Conservation (phyloP, 2,329 filamentous ascomycete genomes). For the Apiospora saccharicola region DNA sequence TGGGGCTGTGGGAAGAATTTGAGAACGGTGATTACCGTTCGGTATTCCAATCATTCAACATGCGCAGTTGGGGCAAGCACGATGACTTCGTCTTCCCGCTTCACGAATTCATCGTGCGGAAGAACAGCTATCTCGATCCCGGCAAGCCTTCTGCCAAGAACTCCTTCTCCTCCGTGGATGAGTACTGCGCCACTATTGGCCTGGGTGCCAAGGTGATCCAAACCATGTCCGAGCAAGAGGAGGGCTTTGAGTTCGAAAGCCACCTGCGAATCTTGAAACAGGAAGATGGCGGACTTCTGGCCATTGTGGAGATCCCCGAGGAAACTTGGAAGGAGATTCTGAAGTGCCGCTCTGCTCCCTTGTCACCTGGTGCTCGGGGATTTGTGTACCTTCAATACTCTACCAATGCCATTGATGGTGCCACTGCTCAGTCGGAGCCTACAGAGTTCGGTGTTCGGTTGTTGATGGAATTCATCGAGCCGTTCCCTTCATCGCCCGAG, state of each 20-base stretch:
- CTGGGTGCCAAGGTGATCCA: conserved; percentile 5
- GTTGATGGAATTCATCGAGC: background rate
- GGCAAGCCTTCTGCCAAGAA: background rate
- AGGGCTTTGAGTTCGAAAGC: background rate
- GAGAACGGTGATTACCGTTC: too few species aligned
- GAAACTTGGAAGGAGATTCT: background rate
- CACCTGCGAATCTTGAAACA: background rate
- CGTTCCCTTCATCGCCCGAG: background rate
- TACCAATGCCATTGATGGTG: background rate
- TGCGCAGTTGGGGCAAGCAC: too few species aligned
- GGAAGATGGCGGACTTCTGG: background rate
- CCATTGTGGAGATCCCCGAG: background rate
- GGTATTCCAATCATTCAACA: too few species aligned
- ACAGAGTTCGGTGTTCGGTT: background rate
- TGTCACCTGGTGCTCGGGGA: background rate
- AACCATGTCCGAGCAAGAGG: background rate
- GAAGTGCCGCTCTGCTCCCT: background rate
- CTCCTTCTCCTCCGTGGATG: background rate
- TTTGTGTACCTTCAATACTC: background rate
- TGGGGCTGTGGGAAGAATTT: background rate
- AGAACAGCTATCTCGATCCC: background rate
- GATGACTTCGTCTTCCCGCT: too few species aligned
- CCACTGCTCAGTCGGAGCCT: background rate
- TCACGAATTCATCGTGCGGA: background rate
- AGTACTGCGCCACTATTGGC: background rate